Evolutionary conservation across 352 stramenopile species (phyloP), one percentile per base, ranked within the genome.

Genomic region (Globisporangium acanthophoron): DNA sequence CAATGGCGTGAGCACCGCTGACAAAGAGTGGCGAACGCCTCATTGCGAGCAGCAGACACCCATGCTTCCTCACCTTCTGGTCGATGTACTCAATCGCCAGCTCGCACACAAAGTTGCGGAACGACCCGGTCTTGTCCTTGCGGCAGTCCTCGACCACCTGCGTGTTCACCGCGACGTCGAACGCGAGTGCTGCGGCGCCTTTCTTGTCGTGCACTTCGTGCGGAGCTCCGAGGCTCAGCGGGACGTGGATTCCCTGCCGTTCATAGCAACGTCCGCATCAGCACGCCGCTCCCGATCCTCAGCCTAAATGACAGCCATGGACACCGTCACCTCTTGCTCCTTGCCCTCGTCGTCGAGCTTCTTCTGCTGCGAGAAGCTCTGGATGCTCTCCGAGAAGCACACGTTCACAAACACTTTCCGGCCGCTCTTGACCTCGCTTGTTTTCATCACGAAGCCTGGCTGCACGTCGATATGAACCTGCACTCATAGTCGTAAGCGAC

Each of bases 331-430:
- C 60, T 91, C 78, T 67, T 92, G 79, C 52, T 93, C 81, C 13
- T 82, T 82, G 33, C 80, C 82, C 21, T 92, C 56, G 3, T 86
- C 79, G 44, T 92, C 71, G 49, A 93, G 65, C 46, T 90, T 83
- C 48, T 84, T 90, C 57, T 87, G 80, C 63, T 90, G 69, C 7
- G 84, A 92, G 57, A 92, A 90, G 13, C 54, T 80, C 59, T 92
- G 83, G 57, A 93, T 89, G n/a, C 73, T 64, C 21, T 76, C 66
- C 20, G 79, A 78, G 63, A 69, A 72, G 47, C 85, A 88, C 35
- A 93, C 70, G 62, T 93, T 93, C 35, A 93, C 70, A 62, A 93
- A 93, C 29, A 89, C 70, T 66, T 92, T 92, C 18, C 80, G 83
- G 54, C 83, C 78, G 39, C 59, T 84, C 46, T 80, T 68, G 18